Evolutionary conservation across 805 yeast species (phyloP).

Genomic region (Brettanomyces custersianus): DNA sequence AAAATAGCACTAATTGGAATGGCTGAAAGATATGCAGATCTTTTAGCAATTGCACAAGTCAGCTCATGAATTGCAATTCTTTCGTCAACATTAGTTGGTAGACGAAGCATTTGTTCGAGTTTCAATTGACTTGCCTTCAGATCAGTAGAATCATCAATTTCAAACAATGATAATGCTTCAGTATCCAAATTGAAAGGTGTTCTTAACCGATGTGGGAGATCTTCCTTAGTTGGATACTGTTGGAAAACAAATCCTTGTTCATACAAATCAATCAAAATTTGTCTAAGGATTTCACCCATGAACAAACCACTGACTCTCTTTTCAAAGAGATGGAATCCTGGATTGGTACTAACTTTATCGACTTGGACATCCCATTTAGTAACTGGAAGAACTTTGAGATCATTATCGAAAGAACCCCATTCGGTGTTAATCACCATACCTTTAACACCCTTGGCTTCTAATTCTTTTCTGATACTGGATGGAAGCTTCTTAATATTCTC

Average conservation of each 20-base stretch:
- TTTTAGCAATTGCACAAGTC: conserved; percentile 70
- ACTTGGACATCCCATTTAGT: conserved; percentile 69
- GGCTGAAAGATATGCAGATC: conserved; percentile 88
- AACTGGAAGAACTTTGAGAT: conserved; percentile 61
- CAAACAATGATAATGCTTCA: conserved; percentile 78
- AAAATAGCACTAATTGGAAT: conserved; percentile 83
- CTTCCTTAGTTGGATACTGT: conserved; percentile 36
- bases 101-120: conserved; percentile 54
- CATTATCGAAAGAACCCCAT: conserved; percentile 97
- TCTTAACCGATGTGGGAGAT: conserved; percentile 53
- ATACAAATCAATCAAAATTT: conserved; percentile 60
- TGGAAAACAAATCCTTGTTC: conserved; percentile 47
- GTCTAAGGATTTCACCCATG: conserved; percentile 81
- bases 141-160: conserved; percentile 72
- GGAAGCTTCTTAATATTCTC: conserved; percentile 68
- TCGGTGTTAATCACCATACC: conserved; percentile 92
- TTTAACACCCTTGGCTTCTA: conserved; percentile 36
- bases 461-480: conserved; percentile 29
- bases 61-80: conserved; percentile 63
- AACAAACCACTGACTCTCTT: conserved; percentile 90
- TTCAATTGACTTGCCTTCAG: conserved; percentile 63
- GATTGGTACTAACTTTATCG: conserved; percentile 69
- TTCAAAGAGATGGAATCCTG: conserved; percentile 86
- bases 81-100: conserved; percentile 64
- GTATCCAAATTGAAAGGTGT: conserved; percentile 74